A percentile compares a stretch with the other conserved stretches of the same genome.
Evolutionary conservation across 805 yeast genomes (phyloP).

Genomic region (Barnettozyma pratensis): DNA sequence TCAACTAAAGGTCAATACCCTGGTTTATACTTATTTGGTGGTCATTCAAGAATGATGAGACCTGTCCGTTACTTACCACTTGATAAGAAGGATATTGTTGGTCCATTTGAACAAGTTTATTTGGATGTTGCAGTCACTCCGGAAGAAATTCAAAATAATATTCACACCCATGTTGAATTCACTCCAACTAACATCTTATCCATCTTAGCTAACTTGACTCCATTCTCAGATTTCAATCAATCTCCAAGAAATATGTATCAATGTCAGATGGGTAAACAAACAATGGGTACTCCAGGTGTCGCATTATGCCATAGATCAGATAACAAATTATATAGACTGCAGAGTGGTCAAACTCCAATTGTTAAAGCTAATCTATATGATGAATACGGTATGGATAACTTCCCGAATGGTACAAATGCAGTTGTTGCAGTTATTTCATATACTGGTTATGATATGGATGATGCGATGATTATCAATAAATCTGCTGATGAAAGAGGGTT

Average conservation of each 20-base stretch:
- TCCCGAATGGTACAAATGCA: slow-evolving; percentile 97
- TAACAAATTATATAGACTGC: slow-evolving; percentile 88
- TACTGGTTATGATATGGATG: slow-evolving; percentile 99
- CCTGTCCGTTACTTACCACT: slow-evolving; percentile 90
- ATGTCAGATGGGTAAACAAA: slow-evolving; percentile 99
- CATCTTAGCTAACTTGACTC: slow-evolving; percentile 93
- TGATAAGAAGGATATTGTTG: slow-evolving; percentile 79
- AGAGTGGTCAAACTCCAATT: slow-evolving; percentile 95
- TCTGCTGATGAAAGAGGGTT: slow-evolving; percentile 98
- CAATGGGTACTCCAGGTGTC: slow-evolving; percentile 99
- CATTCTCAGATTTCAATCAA: slow-evolving; percentile 97
- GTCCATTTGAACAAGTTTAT: slow-evolving; percentile 97
- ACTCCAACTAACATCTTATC: slow-evolving; percentile 93
- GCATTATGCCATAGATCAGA: slow-evolving; percentile 90
- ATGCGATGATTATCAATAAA: slow-evolving; percentile 97
- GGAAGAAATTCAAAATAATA: slow-evolving; percentile 73
- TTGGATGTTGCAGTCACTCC: slow-evolving; percentile 95
- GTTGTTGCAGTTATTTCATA: slow-evolving; percentile 98
- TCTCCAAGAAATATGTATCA: slow-evolving; percentile 99
- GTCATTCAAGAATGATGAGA: slow-evolving; percentile 91
- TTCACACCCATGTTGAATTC: slow-evolving; percentile 90
- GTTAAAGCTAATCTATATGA: slow-evolving; percentile 92
- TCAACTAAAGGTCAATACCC: slow-evolving; percentile 95
- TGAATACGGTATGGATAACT: slow-evolving; percentile 95
- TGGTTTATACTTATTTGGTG: slow-evolving; percentile 87